These are phyloP conservation scores for Fraxinus anomala DNA, from an alignment of 257 asterid genomes.

Conservation along the genomic window DNA sequence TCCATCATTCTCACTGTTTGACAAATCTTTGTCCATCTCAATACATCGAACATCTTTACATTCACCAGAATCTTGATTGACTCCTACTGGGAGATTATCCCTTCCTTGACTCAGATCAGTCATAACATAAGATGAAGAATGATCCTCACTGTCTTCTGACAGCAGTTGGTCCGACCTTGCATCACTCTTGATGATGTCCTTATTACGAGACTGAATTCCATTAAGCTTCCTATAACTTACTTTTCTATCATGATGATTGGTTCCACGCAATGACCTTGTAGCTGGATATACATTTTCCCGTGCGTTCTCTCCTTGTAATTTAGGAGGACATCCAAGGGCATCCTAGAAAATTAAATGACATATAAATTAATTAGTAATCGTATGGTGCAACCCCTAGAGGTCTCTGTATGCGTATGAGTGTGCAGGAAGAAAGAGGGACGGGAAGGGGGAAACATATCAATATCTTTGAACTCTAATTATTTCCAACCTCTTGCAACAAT, in stretches of 20 bases:
- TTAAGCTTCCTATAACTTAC: background rate
- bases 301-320: background rate
- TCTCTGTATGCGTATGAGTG: background rate
- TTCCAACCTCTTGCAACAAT: background rate
- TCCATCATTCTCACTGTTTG: slow-evolving; percentile 47
- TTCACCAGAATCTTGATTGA: slow-evolving; percentile 58
- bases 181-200: background rate
- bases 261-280: background rate
- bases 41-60: slow-evolving; percentile 76
- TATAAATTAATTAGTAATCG: background rate
- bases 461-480: background rate
- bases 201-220: background rate
- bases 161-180: background rate
- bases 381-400: background rate
- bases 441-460: background rate
- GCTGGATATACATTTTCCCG: background rate
- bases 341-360: background rate
- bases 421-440: background rate
- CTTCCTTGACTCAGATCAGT: slow-evolving; percentile 43
- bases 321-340: background rate
- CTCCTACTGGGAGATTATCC: slow-evolving; percentile 31
- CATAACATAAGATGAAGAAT: slow-evolving; percentile 29
- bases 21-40: slow-evolving; percentile 46
- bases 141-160: background rate
- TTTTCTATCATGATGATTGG: background rate